Base-by-base conservation (phyloP, 768 basidiomycete species). In the Xerocomellus amylosporus region DNA sequence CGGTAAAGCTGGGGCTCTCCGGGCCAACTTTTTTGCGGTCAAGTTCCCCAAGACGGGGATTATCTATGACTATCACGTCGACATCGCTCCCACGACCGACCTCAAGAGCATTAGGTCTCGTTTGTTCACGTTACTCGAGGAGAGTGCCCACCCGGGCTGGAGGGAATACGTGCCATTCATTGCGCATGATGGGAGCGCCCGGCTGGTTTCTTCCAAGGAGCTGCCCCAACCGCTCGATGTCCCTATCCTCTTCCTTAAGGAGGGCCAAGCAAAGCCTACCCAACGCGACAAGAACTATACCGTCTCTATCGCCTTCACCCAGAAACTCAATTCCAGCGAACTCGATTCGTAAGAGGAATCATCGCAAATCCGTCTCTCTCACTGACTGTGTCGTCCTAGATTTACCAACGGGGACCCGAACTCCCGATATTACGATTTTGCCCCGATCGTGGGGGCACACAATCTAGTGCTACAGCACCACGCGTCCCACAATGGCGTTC, bases 11-110 rank as follows among this genome's bases (percentile, higher is more conserved):
- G 71, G 77, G 50, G 74, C 70, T 22, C 63, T 83, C 8, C 76
- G 82, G 2, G 65, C 79, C 37, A 82, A 82, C 54, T 81, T 81
- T 62, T 82, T 83, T 58, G 56, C 80, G 0, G 61, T 80, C 49
- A 69, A 63, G 20, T 69, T 80, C 31, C 73, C 77, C 0, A 73
- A 73, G 48, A 15, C 2, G 8, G 71, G 67, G 0, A 58, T 71
- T 17, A 54, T 82, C 4, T 74, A 73, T 50, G 80, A 83, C 56
- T 82, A 82, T 54, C 72, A 73, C 30, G 68, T 79, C 54, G 59
- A 67, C 0, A 61, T 79, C 10, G 45, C 61, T 2, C 79, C 78
- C 20, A 62, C 41, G 13, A 71, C 69, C 1, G 58, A 69, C 44
- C 59, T 74, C 47, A 75, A 66, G 54, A 69, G 75, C 17, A 69